Conservation (phyloP, 192 early-diverging fungal genomes). For the Coemansia erecta region DNA sequence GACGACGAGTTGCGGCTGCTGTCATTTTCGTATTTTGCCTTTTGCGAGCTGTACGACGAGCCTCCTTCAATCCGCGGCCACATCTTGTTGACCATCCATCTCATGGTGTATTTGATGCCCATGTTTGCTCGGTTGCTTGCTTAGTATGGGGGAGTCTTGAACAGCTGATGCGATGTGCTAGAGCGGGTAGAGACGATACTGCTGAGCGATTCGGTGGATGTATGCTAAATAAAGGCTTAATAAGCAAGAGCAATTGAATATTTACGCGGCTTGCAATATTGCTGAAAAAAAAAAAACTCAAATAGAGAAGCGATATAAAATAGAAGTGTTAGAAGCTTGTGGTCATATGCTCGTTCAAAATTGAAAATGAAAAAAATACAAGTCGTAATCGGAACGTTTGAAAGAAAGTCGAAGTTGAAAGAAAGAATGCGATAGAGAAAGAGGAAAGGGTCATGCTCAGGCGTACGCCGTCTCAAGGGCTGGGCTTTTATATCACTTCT, state of each 20-base stretch:
- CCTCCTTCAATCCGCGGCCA: conserved; percentile 49
- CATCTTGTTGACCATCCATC: conserved; percentile 54
- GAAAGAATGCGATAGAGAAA: background rate
- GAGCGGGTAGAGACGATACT: background rate
- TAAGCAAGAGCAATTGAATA: too few relatives aligned
- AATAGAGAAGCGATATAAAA: too few relatives aligned
- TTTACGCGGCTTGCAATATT: too few relatives aligned
- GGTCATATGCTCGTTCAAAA: too few relatives aligned
- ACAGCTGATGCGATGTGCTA: too few relatives aligned
- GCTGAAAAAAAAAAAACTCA: too few relatives aligned
- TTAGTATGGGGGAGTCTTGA: too few relatives aligned
- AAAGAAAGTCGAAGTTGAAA: background rate
- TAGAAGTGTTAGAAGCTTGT: too few relatives aligned
- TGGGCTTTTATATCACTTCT: too few relatives aligned
- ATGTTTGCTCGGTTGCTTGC: conserved; percentile 10
- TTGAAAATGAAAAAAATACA: background rate
- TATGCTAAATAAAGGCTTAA: too few relatives aligned
- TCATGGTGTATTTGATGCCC: conserved; percentile 54
- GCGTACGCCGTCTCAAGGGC: too few relatives aligned
- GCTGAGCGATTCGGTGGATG: too few relatives aligned
- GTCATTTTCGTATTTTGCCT: conserved; percentile 26
- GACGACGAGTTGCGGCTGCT: conserved; percentile 39
- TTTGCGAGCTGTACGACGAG: conserved; percentile 36
- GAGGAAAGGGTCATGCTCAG: background rate
- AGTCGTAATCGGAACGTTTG: background rate